Percentiles rank a stretch among this genome's conserved stretches.
Evolutionary conservation across 2,329 filamentous ascomycete species (phyloP).

Genomic region (Leptoxyphium fumago): DNA sequence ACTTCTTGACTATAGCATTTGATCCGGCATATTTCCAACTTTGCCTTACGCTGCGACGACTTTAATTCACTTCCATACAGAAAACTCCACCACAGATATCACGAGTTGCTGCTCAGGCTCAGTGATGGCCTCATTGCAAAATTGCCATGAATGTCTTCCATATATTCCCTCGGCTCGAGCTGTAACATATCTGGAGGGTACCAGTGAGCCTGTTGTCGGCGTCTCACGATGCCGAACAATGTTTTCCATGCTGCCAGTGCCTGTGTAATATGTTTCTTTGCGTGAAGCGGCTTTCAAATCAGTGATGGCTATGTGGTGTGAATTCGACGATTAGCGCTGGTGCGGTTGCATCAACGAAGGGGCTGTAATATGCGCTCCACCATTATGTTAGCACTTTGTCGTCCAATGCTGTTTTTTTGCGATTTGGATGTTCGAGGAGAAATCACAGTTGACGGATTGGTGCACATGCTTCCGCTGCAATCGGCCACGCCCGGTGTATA

Average conservation of each 20-base stretch:
- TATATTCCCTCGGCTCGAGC: constrained; percentile 28
- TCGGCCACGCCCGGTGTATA: constrained; percentile 39
- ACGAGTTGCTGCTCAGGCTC: no score
- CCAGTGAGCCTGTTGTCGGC: constrained; percentile 41
- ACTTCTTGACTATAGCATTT: no score
- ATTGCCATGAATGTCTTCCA: constrained; percentile 31
- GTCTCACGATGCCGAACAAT: constrained; percentile 25
- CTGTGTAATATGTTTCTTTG: constrained; percentile 14
- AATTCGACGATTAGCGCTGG: no score
- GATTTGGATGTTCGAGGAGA: constrained; percentile 30
- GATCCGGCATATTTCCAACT: no score
- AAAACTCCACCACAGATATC: no score
- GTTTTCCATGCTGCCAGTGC: constrained; percentile 6
- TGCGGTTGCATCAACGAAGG: no score
- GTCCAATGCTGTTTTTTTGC: constrained; percentile 42
- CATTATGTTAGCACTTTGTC: constrained; percentile 33
- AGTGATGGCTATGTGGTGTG: no score
- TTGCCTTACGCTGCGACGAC: no score
- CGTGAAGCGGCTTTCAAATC: constrained; percentile 38
- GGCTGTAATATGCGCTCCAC: constrained; percentile 19
- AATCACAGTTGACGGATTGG: constrained; percentile 33
- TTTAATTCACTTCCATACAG: no score
- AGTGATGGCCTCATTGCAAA: constrained; percentile 22
- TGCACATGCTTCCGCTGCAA: constrained; percentile 18
- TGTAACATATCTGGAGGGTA: constrained; percentile 35